Evolutionary conservation across 306 rosid species (phyloP), one percentile per base, ranked within the genome.

Genomic region (Crotalaria pallida): DNA sequence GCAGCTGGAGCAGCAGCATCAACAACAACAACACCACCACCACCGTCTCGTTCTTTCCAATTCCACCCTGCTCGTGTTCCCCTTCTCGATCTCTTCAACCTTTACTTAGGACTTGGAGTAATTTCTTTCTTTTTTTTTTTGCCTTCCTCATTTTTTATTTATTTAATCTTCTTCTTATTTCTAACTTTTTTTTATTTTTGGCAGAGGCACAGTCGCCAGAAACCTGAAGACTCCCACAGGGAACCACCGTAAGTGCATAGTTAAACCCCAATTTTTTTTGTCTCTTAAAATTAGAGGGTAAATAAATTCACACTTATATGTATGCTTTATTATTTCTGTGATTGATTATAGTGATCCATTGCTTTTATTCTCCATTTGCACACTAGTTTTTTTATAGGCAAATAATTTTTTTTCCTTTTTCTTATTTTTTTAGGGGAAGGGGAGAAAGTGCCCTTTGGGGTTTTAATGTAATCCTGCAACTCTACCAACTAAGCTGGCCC

Each of bases 71-170:
- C 95, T 29, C 87, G 97, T 7, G 83, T 85, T 0, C 84, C 97
- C 50, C 89, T 91, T 71, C 60, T 84, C 56, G 92, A 86, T 65
- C 99, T 94, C 78, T 91, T 91, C 83, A 87, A 91, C 83, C 97
- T 91, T 79, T 91, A 94, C 82, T 79, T 94, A 52, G 97, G 96
- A 77, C 96, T 90, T 55, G 59, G 74, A 6, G 62, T 57, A 2
- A 10, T 60, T 57, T 64, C 8, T 58, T 18, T 55, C 16, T 1
- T 11, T 55, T 21, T 55, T 16, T 3, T 50, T 3, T n/a, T 68
- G 10, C 34, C 17, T 3, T n/a, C n/a, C 33, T 2, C 15, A 4
- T 5, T 31, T 24, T 23, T 62, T 8, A 3, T 27, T 15, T 4
- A 2, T 0, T 0, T 3, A 7, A 11, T 40, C 10, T 33, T 31